Evolutionary conservation across 495 filamentous ascomycete genomes (phyloP), one percentile per base, ranked within the genome.

Genomic region (Glarea lozoyensis): DNA sequence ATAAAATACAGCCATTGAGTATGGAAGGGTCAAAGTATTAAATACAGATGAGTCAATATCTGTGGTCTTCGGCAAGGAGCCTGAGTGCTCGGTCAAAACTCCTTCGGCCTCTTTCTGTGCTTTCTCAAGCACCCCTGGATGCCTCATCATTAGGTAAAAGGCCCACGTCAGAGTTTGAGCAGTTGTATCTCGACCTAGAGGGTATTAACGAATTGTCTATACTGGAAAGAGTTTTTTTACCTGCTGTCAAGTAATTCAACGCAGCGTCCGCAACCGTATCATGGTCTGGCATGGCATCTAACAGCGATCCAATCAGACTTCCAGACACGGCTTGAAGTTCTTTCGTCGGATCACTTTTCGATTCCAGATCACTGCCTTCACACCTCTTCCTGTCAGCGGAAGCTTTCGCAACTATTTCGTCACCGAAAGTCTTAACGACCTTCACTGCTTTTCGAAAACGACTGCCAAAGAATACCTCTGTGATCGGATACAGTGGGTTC

Each of bases 81-180:
- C 48, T 35, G 38, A 4, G 11, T 34, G 20, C 4, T 27, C 10
- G 16, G 17, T 37, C 3, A n/a, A 7, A 10, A 37, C 16, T 37
- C n/a, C n/a, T n/a, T 42, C 22, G 2, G 64, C 57, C 47, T 78
- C 75, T n/a, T 54, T 40, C 13, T 65, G 58, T 39, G 76, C 58
- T 40, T 52, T 61, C 27, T 61, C 43, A 2, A 56, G 36, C 1
- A 61, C 57, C 3, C 23, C n/a, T 0, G 59, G 65, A 41, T 78
- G 61, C 10, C 61, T 60, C 58, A 76, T 73, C 2, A 80, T 57
- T 1, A 73, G 60, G 46, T 78, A 76, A 29, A 76, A 69, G 10
- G 66, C 67, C 76, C 76, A 80, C 6, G 75, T 77, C 7, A 80
- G 56, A 0, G 73, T 73, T 50, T 80, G 76, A 7, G 73, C 76